Conservation (phyloP, 2,329 filamentous ascomycete species). For the Coniosporium tulheliwenetii region DNA sequence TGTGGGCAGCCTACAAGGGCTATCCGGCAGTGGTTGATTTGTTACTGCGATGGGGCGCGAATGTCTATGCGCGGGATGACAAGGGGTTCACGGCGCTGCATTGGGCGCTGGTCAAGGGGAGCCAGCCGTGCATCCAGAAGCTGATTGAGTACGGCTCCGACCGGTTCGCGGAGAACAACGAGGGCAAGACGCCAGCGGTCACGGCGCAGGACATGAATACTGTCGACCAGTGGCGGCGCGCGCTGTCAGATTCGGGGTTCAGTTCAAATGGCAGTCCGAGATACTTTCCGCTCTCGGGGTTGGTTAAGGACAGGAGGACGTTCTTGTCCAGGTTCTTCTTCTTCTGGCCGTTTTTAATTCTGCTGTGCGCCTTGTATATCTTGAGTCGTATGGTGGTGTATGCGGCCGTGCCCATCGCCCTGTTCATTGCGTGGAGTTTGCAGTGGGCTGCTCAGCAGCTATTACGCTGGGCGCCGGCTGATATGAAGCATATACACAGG, state of each 20-base stretch:
- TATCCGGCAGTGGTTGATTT: conserved; percentile 84
- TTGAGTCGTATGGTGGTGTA: conserved; percentile 61
- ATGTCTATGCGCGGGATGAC: conserved; percentile 79
- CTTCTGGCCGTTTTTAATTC: conserved; percentile 66
- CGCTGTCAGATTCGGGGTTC: conserved; percentile 72
- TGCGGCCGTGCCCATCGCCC: conserved; percentile 55
- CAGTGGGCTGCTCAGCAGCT: conserved; percentile 67
- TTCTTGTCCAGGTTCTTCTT: conserved; percentile 83
- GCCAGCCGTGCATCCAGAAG: conserved; percentile 77
- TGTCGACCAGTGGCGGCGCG: conserved; percentile 62
- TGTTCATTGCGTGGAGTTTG: conserved; percentile 51
- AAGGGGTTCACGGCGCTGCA: conserved; percentile 89
- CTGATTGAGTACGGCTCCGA: conserved; percentile 91
- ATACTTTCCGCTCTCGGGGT: conserved; percentile 56
- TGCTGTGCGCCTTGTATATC: conserved; percentile 56
- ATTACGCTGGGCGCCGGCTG: conserved; percentile 65
- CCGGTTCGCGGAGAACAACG: conserved; percentile 74
- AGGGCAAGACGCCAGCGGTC: conserved; percentile 76
- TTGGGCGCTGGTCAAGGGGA: conserved; percentile 93
- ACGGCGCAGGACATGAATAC: conserved; percentile 89
- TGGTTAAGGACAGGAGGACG: conserved; percentile 60
- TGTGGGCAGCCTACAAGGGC: conserved; percentile 99
- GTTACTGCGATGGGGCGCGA: conserved; percentile 87
- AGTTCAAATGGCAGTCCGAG: conserved; percentile 60
- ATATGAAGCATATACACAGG: conserved; percentile 81